Base-by-base conservation (phyloP, 2,329 filamentous ascomycete species). In the Zymoseptoria brevis region DNA sequence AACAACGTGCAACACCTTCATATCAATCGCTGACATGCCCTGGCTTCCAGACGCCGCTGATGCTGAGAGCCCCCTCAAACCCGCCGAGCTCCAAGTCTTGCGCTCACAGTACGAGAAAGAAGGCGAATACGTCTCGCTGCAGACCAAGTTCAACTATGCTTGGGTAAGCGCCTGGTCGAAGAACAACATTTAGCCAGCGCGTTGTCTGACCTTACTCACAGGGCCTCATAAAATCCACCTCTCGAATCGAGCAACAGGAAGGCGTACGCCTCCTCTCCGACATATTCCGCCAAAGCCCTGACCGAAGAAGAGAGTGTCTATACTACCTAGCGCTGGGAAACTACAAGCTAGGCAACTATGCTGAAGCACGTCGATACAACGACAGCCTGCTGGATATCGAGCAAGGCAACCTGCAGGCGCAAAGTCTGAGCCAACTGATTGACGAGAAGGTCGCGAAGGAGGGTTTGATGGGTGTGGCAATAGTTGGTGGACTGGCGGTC, bases 131-230 rank as follows among this genome's bases (percentile, higher is more conserved):
- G 93, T 96, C 62, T 92, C 93, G 61, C 84, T 99, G 49, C 94
- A 99, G 76, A 99, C 94, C 62, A 97, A 97, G 75, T 99, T 99
- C 84, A 99, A 99, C 85, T 97, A 93, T 75, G 93, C 94, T 73
- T 99, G 94, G 94, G 91, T 96, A 84, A 9, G 45, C 3, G 19
- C 45, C 19, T 24, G 13, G 2, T 29, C 3, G 19, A 8, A 19
- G n/a, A 16, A 21, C 35, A 51, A 22, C 11, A 49, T 6, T 7
- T 8, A 2, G 19, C 2, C 2, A 21, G 8, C 35, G 48, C 21
- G 26, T 26, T 35, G 13, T 41, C 45, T 53, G 30, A 54, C 21
- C 49, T 65, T 13, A 62, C 49, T 30, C 63, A 45, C 35, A 96
- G 91, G 94, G 94, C 67, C 83, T 99, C 67, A 96, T 99, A 70